phyloP scores from a whole-genome alignment of 768 basidiomycete species.

The Lactifluus pinguis region DNA sequence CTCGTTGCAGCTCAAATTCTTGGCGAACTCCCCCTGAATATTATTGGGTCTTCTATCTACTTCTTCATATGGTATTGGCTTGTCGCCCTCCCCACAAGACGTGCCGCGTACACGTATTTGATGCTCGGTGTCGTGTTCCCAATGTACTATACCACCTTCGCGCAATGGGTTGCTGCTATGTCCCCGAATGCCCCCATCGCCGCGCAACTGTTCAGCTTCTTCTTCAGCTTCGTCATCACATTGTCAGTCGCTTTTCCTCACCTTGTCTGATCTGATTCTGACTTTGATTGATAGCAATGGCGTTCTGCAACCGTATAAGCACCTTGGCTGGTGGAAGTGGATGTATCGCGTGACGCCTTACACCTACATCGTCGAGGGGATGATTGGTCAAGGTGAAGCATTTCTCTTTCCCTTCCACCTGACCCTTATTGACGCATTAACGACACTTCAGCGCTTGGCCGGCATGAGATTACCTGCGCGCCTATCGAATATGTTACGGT shows the following conservation, averaged over 20 bases:
- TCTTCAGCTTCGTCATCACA: conserved; percentile 34
- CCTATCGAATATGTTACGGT: conserved; percentile 53
- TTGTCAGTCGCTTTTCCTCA: conserved; percentile 28
- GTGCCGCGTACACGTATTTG: conserved; percentile 35
- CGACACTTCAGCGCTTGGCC: conserved; percentile 38
- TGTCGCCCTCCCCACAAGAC: conserved; percentile 31
- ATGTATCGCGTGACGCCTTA: conserved; percentile 31
- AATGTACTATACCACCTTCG: conserved; percentile 37
- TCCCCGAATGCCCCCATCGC: conserved; percentile 35
- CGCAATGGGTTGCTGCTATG: conserved; percentile 34
- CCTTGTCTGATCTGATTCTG: neutral
- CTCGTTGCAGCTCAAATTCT: conserved; percentile 29
- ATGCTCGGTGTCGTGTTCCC: conserved; percentile 32
- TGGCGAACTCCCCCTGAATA: conserved; percentile 38
- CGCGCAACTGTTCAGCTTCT: conserved; percentile 29
- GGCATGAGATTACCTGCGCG: conserved; percentile 44
- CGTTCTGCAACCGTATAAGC: conserved; percentile 37
- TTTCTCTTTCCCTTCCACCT: neutral
- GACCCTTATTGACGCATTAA: neutral
- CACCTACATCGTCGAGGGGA: conserved; percentile 33
- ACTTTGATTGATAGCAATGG: conserved; percentile 30
- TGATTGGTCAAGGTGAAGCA: conserved; percentile 38
- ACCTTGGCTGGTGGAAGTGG: conserved; percentile 39
- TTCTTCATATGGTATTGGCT: conserved; percentile 45
- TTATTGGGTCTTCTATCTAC: conserved; percentile 32